phyloP scores from a whole-genome alignment of 192 early-diverging fungal species.

The Cladochytrium replicatum region DNA sequence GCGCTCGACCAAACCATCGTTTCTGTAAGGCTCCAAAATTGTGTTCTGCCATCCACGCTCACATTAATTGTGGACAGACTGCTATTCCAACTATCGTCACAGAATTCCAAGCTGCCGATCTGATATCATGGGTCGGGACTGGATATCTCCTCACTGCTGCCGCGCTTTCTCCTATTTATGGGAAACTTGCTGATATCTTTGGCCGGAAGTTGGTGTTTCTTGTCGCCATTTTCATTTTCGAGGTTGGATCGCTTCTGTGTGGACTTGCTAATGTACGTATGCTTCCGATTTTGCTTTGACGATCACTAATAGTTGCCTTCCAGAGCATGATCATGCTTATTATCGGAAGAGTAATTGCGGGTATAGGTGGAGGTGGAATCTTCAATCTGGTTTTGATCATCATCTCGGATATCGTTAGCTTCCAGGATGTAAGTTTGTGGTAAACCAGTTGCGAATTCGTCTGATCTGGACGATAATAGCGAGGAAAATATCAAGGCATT shows the following conservation, averaged over 20 bases:
- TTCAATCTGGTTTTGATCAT: conserved; percentile 72
- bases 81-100: conserved; percentile 20
- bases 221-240: conserved; percentile 63
- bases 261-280: conserved; percentile 45
- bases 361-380: conserved; percentile 78
- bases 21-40: too few species aligned
- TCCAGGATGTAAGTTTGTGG: conserved; percentile 61
- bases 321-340: conserved; percentile 50
- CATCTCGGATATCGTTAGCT: conserved; percentile 67
- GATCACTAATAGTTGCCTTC: too few species aligned
- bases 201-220: conserved; percentile 70
- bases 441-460: too few species aligned
- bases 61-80: neutral
- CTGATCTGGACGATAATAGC: conserved; percentile 58
- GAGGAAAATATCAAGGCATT: conserved; percentile 79
- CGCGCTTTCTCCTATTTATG: conserved; percentile 65
- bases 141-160: conserved; percentile 35
- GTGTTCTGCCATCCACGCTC: too few species aligned
- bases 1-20: conserved; percentile 77
- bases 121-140: conserved; percentile 34
- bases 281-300: conserved; percentile 67
- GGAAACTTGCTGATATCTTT: conserved; percentile 82
- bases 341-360: conserved; percentile 60
- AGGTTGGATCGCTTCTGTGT: conserved; percentile 66
- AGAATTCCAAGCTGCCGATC: conserved; percentile 20